These are phyloP conservation scores for Limonium bicolor DNA, from an alignment of 148 eudicot genomes.

Conservation along the genomic window DNA sequence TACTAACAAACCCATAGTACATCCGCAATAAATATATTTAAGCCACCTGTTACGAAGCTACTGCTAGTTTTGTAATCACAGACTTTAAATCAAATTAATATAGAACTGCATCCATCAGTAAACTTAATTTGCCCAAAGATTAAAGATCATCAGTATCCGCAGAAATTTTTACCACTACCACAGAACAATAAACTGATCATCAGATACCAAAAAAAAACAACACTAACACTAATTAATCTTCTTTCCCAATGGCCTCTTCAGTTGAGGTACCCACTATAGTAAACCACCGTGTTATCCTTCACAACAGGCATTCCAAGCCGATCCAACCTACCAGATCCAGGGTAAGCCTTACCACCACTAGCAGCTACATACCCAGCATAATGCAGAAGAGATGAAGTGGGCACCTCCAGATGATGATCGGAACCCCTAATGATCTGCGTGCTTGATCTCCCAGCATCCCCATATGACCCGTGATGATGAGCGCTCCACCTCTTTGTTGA, in stretches of 20 bases:
- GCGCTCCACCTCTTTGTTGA: conserved; percentile 49
- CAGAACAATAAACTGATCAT: neutral
- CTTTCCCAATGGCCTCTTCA: neutral
- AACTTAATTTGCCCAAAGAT: neutral
- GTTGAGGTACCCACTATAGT: conserved; percentile 35
- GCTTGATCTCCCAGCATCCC: conserved; percentile 25
- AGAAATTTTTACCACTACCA: neutral
- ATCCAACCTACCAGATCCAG: conserved; percentile 66
- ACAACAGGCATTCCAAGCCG: conserved; percentile 57
- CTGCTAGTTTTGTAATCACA: neutral
- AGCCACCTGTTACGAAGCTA: neutral
- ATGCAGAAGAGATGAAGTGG: conserved; percentile 20
- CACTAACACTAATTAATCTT: neutral
- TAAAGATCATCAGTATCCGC: too few species aligned
- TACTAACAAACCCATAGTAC: too few species aligned
- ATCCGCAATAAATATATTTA: neutral
- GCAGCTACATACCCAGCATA: too few species aligned
- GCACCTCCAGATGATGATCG: conserved; percentile 6
- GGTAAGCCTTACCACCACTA: conserved; percentile 48
- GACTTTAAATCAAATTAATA: neutral
- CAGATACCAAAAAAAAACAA: conserved; percentile 1
- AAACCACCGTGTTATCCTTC: conserved; percentile 28
- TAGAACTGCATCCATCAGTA: neutral
- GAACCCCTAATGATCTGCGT: conserved; percentile 4
- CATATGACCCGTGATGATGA: conserved; percentile 19